phyloP scores from a whole-genome alignment of 2,329 filamentous ascomycete species.

The Cladosporium sp. region DNA sequence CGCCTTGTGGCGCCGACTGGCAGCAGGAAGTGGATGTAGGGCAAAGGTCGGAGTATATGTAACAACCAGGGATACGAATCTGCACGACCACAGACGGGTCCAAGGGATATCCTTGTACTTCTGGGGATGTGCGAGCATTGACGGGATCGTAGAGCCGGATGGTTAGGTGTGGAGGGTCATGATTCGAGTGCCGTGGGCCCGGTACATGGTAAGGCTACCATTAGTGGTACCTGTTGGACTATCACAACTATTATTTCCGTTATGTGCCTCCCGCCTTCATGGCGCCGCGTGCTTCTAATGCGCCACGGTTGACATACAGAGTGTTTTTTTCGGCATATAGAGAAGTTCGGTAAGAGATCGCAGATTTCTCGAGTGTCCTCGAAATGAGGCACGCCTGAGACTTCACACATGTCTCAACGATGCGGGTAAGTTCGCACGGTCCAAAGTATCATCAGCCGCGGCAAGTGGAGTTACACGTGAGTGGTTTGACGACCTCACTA shows the following conservation, averaged over 20 bases:
- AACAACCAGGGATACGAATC: neutral
- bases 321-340: neutral
- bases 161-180: neutral
- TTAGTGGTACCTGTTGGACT: neutral
- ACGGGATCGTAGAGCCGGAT: neutral
- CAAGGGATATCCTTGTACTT: conserved; percentile 15
- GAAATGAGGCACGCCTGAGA: neutral
- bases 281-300: neutral
- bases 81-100: neutral
- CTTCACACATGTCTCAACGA: conserved; percentile 12
- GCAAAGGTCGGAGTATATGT: conserved; percentile 1
- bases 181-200: conserved; percentile 2
- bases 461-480: conserved; percentile 10
- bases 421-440: neutral
- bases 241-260: neutral
- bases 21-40: neutral
- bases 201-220: neutral
- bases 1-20: conserved; percentile 1
- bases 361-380: neutral
- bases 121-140: conserved; percentile 6
- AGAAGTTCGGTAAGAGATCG: conserved; percentile 3
- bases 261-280: neutral
- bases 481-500: neutral
- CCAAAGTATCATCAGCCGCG: neutral
- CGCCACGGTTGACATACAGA: neutral